Base-by-base conservation (phyloP, 805 yeast genomes). In the Nakazawaea ishiwadae region DNA sequence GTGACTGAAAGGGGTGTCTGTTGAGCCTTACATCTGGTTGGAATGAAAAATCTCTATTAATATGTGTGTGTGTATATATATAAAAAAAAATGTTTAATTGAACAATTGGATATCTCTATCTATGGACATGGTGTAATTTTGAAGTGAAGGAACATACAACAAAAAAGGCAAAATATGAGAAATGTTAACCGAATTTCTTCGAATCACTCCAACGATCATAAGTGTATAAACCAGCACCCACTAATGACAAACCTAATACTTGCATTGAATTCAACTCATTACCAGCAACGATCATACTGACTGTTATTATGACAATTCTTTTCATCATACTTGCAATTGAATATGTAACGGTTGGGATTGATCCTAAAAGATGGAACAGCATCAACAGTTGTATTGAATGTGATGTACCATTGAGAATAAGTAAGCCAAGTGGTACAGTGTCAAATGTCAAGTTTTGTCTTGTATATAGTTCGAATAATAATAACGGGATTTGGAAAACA, bases 251-350 rank as follows among this genome's bases (percentile, higher is more conserved):
- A 0, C 88, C 88, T 11, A 66, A 24, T 3, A 60, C 37, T 53
- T 81, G 86, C 16, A 60, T 54, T 1, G 61, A 38, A 2, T 76
- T 63, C n/a, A 79, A 59, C 14, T 54, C 50, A 17, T 69, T 72
- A 19, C 81, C 81, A 28, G 70, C 73, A 68, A 73, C 75, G 31
- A 83, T 44, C 65, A 90, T 84, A 51, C 96, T 85, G 1, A 82
- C 81, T 1, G 83, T 72, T 32, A 89, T 88, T 23, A 89, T 77
- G 1, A 86, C 84, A n/a, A 89, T 84, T 53, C 96, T 77, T 63
- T 89, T 89, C 77, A 89, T 75, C 75, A 89, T 74, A 32, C 86
- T 79, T 3, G 96, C 96, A 44, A 89, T 81, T 2, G 95, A 84
- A 61, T 87, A 89, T 3, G 93, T 77, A 10, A 89, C 80, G 0